Conservation (phyloP, 2,329 filamentous ascomycete genomes). For the Elsinoe necatrix region DNA sequence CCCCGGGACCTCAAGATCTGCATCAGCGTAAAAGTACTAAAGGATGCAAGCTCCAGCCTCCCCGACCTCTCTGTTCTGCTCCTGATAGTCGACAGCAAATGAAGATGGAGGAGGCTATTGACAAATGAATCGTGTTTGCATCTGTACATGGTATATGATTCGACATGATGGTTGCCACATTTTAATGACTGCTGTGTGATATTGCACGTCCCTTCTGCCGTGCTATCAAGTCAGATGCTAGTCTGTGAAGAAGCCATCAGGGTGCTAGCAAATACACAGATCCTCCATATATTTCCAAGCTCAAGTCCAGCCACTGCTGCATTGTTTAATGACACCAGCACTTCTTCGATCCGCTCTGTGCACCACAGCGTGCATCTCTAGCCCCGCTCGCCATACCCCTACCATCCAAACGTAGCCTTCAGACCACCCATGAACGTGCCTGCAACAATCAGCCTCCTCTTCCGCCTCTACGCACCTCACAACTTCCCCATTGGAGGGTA, state of each 20-base stretch:
- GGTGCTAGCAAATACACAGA: background rate
- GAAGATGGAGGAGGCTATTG: too few species aligned
- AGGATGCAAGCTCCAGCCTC: background rate
- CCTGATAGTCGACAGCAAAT: background rate
- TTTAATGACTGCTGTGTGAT: too few species aligned
- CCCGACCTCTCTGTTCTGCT: background rate
- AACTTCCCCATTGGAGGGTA: slow-evolving; percentile 18
- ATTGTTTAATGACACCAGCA: too few species aligned
- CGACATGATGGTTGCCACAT: too few species aligned
- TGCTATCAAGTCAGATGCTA: background rate
- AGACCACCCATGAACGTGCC: slow-evolving; percentile 25
- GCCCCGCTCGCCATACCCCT: background rate
- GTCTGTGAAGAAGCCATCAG: background rate
- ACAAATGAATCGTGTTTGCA: too few species aligned
- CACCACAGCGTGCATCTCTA: too few species aligned
- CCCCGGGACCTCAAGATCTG: background rate
- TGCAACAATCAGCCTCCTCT: slow-evolving; percentile 17
- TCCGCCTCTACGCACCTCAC: background rate
- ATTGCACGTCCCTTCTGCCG: too few species aligned
- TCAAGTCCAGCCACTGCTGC: background rate
- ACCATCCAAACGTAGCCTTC: slow-evolving; percentile 26
- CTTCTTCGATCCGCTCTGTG: too few species aligned
- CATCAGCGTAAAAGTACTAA: background rate
- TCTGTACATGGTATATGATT: too few species aligned
- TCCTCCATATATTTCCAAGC: background rate